phyloP scores from a whole-genome alignment of 2,329 filamentous ascomycete genomes.

The Parascedosporium putredinis region DNA sequence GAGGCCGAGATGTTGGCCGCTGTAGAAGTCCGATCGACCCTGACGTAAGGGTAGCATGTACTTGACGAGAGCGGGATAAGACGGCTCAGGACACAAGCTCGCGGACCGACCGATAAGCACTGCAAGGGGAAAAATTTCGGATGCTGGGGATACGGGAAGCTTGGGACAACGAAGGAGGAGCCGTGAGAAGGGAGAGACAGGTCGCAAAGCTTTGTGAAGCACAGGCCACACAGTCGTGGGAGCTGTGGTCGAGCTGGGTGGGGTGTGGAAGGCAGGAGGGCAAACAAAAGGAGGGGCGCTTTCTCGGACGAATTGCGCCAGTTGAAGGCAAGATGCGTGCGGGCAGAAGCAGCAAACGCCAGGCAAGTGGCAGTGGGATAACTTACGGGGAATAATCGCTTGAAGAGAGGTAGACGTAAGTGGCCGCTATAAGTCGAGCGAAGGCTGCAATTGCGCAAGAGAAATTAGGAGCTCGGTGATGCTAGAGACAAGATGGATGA shows the following conservation, averaged over 20 bases:
- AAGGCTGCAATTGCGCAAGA: not conserved
- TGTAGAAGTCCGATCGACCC: conserved; percentile 1
- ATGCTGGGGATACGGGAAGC: too few species aligned
- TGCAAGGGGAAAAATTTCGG: too few species aligned
- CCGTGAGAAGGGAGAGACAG: not conserved
- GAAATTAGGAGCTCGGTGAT: not conserved
- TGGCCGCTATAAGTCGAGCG: not conserved
- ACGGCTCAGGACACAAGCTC: not conserved
- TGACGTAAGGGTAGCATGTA: conserved; percentile 4
- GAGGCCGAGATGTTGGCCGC: not conserved
- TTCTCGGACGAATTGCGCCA: not conserved
- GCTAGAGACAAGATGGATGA: not conserved
- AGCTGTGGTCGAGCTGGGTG: not conserved
- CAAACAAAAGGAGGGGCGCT: not conserved
- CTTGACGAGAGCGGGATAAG: not conserved
- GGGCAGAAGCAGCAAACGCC: not conserved
- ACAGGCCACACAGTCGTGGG: conserved; percentile 1
- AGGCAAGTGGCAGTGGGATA: too few species aligned
- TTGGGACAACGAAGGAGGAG: not conserved
- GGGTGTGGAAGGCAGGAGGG: not conserved
- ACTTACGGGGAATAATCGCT: too few species aligned
- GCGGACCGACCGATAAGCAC: too few species aligned
- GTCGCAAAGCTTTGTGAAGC: not conserved
- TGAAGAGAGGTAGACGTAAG: too few species aligned
- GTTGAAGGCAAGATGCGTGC: not conserved